phyloP scores from a whole-genome alignment of 768 basidiomycete species.

The Boletus vermiculosoides region DNA sequence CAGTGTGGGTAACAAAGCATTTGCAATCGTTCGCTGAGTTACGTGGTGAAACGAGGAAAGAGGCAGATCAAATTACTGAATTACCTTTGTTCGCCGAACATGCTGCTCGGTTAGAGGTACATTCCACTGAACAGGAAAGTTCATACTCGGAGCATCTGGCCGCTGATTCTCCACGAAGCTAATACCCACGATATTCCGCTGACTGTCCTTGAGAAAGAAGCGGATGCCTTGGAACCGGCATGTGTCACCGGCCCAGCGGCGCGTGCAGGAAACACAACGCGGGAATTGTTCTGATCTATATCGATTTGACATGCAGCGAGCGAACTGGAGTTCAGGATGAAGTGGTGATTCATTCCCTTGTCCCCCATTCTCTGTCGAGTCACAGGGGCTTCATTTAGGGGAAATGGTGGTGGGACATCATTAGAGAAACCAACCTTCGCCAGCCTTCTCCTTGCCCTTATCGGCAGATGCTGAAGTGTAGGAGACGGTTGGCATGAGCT shows the following conservation, averaged over 20 bases:
- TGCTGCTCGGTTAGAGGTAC: slow-evolving; percentile 48
- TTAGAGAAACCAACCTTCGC: slow-evolving; percentile 34
- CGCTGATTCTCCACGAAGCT: slow-evolving; percentile 68
- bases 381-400: slow-evolving; percentile 23
- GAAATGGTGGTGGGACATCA: slow-evolving; percentile 1
- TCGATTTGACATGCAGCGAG: slow-evolving; percentile 82
- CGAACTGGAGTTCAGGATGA: slow-evolving; percentile 70
- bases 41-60: slow-evolving; percentile 12
- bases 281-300: slow-evolving; percentile 73
- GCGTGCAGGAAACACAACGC: slow-evolving; percentile 79
- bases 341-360: slow-evolving; percentile 36
- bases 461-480: slow-evolving; percentile 37
- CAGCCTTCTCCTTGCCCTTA: slow-evolving; percentile 47
- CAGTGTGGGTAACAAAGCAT: slow-evolving; percentile 65
- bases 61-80: slow-evolving; percentile 2
- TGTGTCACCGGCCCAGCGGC: slow-evolving; percentile 85
- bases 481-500: slow-evolving; percentile 45
- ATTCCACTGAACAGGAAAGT: slow-evolving; percentile 68
- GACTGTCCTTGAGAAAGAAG: slow-evolving; percentile 64
- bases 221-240: slow-evolving; percentile 87
- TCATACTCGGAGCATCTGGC: slow-evolving; percentile 57
- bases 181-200: slow-evolving; percentile 59
- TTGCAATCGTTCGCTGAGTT: slow-evolving; percentile 61
- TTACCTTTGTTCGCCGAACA: slow-evolving; percentile 61
- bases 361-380: slow-evolving; percentile 29